phyloP scores from a whole-genome alignment of 345 rosid species.

The Eutrema yunnanense region DNA sequence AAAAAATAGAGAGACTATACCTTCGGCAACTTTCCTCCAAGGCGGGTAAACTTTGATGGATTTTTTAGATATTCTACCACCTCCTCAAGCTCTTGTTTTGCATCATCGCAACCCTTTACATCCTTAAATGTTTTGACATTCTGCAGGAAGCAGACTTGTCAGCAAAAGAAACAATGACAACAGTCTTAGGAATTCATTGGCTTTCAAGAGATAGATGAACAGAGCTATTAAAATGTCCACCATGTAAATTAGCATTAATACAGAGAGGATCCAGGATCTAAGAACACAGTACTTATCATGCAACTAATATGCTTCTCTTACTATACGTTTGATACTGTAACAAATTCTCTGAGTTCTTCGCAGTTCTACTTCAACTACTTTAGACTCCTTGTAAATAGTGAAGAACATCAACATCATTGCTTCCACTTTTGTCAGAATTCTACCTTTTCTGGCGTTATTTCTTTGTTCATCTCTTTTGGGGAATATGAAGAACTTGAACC shows the following conservation, averaged over 20 bases:
- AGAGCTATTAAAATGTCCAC: not conserved
- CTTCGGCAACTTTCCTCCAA: constrained; percentile 98
- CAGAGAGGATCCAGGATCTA: not conserved
- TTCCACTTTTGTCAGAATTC: not conserved
- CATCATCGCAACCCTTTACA: constrained; percentile 99
- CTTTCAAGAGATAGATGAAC: not conserved
- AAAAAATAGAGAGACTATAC: constrained; percentile 33
- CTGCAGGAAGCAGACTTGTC: constrained; percentile 42
- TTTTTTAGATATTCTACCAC: constrained; percentile 94
- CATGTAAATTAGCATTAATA: not conserved
- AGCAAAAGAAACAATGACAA: constrained; percentile 2
- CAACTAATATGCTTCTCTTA: not conserved
- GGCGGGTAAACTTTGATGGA: constrained; percentile 94
- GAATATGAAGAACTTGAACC: constrained; percentile 94
- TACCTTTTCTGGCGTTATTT: constrained; percentile 95
- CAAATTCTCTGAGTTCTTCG: not conserved
- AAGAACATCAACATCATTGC: not conserved
- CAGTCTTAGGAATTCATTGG: not conserved
- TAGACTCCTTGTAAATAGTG: constrained; percentile 4
- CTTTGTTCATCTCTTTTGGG: constrained; percentile 86
- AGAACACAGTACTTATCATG: not conserved
- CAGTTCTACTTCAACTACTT: not conserved
- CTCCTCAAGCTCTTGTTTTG: constrained; percentile 98
- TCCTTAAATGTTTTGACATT: constrained; percentile 98
- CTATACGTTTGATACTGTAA: not conserved